Conservation (phyloP, 768 basidiomycete species). For the Leucosporidium creatinivorum region DNA sequence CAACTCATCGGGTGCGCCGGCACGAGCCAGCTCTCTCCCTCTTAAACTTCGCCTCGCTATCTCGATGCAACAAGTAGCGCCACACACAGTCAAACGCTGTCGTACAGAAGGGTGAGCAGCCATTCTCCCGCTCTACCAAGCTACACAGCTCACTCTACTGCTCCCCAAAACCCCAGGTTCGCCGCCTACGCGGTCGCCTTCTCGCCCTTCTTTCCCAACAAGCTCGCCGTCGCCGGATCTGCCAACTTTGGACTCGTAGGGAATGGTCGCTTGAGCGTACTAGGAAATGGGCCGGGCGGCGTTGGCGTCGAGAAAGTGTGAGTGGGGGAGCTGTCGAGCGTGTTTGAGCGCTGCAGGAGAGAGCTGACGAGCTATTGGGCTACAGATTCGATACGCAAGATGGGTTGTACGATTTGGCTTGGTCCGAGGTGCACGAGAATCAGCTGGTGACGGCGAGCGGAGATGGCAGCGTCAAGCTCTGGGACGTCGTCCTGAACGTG, state of each 20-base stretch:
- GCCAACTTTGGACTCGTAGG: constrained; percentile 82
- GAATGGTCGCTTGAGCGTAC: constrained; percentile 68
- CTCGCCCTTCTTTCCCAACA: constrained; percentile 42
- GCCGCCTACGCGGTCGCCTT: constrained; percentile 41
- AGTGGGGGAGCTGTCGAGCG: constrained; percentile 49
- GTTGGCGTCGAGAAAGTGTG: constrained; percentile 37
- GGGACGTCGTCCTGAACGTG: constrained; percentile 83
- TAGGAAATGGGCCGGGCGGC: constrained; percentile 31
- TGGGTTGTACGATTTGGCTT: constrained; percentile 80
- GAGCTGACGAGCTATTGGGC: constrained; percentile 10
- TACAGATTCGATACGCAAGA: constrained; percentile 80
- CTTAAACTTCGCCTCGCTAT: too few species aligned
- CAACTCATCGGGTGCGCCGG: too few species aligned
- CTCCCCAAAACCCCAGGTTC: constrained; percentile 27
- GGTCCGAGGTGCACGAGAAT: constrained; percentile 92
- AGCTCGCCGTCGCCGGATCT: constrained; percentile 41
- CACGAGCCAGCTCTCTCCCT: too few species aligned
- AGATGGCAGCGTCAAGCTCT: constrained; percentile 80
- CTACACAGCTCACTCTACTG: background rate
- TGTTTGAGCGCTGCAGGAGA: constrained; percentile 43
- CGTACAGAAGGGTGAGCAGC: constrained; percentile 15
- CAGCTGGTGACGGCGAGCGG: constrained; percentile 83
- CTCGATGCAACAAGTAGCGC: background rate
- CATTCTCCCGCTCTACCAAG: background rate
- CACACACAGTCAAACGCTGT: constrained; percentile 1